Percentiles rank a stretch among this genome's conserved stretches.
These are phyloP conservation scores for Inga leiocalycina DNA, from an alignment of 306 rosid genomes.

Conservation along the genomic window DNA sequence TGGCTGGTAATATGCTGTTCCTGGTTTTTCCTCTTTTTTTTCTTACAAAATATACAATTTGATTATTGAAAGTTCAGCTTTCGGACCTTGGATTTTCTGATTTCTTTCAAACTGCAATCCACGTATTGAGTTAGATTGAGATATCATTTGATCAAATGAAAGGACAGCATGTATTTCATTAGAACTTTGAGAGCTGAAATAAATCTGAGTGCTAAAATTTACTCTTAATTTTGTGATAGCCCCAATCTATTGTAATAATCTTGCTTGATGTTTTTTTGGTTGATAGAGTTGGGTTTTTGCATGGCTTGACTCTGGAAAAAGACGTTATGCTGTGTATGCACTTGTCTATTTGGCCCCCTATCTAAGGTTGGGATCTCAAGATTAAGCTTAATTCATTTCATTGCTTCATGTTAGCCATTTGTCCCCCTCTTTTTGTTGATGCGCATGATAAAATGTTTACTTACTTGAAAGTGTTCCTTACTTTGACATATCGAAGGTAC, in stretches of 20 bases:
- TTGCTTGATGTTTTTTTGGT: constrained; percentile 20
- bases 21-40: neutral
- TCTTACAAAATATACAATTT: neutral
- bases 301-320: constrained; percentile 79
- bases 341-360: constrained; percentile 85
- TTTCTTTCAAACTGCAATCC: neutral
- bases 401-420: neutral
- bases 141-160: neutral
- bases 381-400: neutral
- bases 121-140: neutral
- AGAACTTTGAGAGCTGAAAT: neutral
- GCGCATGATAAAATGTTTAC: neutral
- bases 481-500: neutral
- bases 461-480: neutral
- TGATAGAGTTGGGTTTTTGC: constrained; percentile 93
- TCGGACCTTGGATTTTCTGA: neutral
- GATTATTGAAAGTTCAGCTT: neutral
- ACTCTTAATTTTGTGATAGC: neutral
- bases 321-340: constrained; percentile 78
- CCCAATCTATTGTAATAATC: neutral
- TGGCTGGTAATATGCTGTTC: constrained; percentile 71
- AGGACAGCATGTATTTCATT: neutral
- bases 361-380: constrained; percentile 56
- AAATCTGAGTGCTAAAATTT: neutral
- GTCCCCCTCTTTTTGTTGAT: neutral